These are phyloP conservation scores for Penicillium pulvis DNA, from an alignment of 495 filamentous ascomycete species.

Conservation along the genomic window DNA sequence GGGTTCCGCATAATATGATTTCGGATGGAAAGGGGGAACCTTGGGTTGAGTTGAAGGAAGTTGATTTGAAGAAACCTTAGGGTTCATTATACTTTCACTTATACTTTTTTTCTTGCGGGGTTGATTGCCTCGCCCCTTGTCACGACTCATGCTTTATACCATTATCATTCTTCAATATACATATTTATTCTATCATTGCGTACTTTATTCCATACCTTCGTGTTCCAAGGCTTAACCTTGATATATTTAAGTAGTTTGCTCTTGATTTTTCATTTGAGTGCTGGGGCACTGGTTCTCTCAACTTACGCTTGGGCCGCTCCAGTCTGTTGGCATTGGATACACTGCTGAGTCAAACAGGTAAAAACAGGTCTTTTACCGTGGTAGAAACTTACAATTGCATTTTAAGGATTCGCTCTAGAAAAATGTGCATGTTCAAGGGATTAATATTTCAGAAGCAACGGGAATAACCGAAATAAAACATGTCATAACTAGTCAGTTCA, in stretches of 20 bases:
- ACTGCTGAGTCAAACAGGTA: too few relatives aligned
- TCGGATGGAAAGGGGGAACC: constrained; percentile 5
- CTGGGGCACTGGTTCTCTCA: too few relatives aligned
- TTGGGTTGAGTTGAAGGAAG: constrained; percentile 22
- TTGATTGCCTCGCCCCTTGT: not conserved
- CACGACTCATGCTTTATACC: constrained; percentile 6
- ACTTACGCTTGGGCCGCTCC: too few relatives aligned
- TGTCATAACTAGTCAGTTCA: not conserved
- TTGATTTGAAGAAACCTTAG: constrained; percentile 6
- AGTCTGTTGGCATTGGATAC: too few relatives aligned
- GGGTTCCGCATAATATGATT: constrained; percentile 13
- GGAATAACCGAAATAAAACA: too few relatives aligned
- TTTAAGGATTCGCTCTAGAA: too few relatives aligned
- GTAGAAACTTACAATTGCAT: too few relatives aligned
- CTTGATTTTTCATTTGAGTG: too few relatives aligned
- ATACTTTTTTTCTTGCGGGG: not conserved
- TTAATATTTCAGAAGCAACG: too few relatives aligned
- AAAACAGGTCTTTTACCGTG: too few relatives aligned
- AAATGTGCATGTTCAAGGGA: not conserved
- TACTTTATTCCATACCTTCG: not conserved
- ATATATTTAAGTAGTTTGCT: too few relatives aligned
- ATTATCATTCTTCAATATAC: not conserved
- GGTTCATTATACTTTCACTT: not conserved
- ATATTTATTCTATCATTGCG: not conserved
- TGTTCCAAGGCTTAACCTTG: too few relatives aligned